Conservation (phyloP, 2,329 filamentous ascomycete genomes). For the Leptographium wingfieldii region DNA sequence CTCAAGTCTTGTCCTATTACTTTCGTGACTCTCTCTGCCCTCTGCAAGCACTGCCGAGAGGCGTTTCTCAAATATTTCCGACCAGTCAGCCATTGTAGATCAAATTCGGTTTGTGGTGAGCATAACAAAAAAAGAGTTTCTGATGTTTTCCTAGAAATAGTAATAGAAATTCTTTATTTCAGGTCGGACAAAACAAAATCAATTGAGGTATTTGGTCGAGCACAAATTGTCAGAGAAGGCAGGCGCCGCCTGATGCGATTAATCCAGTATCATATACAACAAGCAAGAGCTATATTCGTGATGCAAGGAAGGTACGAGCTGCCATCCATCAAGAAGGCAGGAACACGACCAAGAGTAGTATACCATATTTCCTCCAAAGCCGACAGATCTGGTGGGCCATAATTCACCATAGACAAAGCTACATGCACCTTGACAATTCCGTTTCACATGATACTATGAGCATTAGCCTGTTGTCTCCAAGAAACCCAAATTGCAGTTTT, state of each 20-base stretch:
- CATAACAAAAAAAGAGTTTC: neutral
- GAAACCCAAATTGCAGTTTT: too few species aligned
- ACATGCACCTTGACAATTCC: neutral
- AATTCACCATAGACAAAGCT: neutral
- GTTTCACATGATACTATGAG: too few species aligned
- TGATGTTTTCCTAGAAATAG: neutral
- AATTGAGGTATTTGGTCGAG: neutral
- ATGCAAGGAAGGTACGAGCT: neutral
- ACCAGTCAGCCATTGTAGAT: conserved; percentile 9
- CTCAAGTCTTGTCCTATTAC: neutral
- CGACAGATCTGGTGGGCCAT: neutral
- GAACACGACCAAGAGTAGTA: neutral
- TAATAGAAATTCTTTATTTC: neutral
- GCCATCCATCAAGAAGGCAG: neutral
- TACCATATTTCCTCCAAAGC: neutral
- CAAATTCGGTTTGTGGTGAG: neutral
- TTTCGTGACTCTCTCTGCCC: neutral
- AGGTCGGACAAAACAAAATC: too few species aligned
- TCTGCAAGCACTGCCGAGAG: conserved; percentile 6
- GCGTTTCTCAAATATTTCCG: conserved; percentile 10
- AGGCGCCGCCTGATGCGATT: neutral
- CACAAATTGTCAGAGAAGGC: neutral
- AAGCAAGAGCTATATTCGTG: neutral
- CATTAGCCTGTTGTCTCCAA: too few species aligned
- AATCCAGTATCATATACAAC: neutral